These are phyloP conservation scores for Globisporangium viniferum DNA, from an alignment of 352 stramenopile genomes.

Conservation along the genomic window DNA sequence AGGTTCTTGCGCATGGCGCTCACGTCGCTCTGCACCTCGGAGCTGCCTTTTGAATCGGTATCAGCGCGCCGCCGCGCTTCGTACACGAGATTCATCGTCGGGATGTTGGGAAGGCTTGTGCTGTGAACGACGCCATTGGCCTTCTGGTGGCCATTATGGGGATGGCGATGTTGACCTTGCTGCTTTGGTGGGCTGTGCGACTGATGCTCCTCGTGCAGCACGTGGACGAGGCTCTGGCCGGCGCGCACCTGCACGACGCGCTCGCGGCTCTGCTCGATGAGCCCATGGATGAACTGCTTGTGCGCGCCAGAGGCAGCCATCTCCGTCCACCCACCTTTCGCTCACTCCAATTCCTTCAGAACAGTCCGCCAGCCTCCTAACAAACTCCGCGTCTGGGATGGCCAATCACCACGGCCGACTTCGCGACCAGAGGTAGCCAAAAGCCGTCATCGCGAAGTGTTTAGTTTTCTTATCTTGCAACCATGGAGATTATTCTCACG, in stretches of 20 bases:
- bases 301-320: constrained; percentile 17
- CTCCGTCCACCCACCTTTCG: background rate
- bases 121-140: background rate
- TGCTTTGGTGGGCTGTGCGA: background rate
- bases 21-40: constrained; percentile 3
- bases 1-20: constrained; percentile 15
- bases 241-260: constrained; percentile 54
- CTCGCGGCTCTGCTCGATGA: constrained; percentile 59
- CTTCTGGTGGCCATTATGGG: background rate
- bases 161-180: background rate
- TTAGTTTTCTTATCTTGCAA: background rate
- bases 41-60: background rate
- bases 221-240: constrained; percentile 38
- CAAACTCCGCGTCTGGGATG: background rate
- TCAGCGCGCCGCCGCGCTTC: background rate
- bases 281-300: constrained; percentile 50
- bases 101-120: background rate
- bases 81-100: constrained; percentile 19
- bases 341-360: background rate
- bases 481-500: background rate
- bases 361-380: background rate
- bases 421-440: background rate
- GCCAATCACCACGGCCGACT: background rate
- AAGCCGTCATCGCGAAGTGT: background rate
- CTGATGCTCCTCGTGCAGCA: constrained; percentile 24